These are phyloP conservation scores for Lactarius akahatsu DNA, from an alignment of 768 basidiomycete genomes.

Conservation along the genomic window DNA sequence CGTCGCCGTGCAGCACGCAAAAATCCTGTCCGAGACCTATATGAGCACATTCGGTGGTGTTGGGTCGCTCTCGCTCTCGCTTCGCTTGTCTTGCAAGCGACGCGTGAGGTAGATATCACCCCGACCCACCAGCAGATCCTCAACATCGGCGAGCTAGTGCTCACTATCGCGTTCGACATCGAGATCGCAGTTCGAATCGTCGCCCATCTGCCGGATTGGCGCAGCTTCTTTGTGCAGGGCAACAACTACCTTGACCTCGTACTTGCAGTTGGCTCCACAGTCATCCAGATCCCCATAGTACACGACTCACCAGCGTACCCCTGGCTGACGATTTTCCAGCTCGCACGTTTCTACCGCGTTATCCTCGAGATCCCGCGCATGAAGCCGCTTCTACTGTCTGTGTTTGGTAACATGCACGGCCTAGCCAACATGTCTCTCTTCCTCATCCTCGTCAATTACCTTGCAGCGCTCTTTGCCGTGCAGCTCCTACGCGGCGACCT, in stretches of 20 bases:
- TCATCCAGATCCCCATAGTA: conserved; percentile 85
- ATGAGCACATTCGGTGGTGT: conserved; percentile 60
- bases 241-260: conserved; percentile 73
- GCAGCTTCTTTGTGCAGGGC: conserved; percentile 60
- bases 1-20: conserved; percentile 43
- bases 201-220: conserved; percentile 78
- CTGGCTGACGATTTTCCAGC: conserved; percentile 89
- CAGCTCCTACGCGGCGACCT: conserved; percentile 89
- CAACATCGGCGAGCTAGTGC: conserved; percentile 66
- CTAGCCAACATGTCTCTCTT: conserved; percentile 91
- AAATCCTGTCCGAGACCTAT: conserved; percentile 55
- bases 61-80: conserved; percentile 77
- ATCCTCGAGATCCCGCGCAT: conserved; percentile 89
- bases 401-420: conserved; percentile 91
- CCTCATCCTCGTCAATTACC: conserved; percentile 81
- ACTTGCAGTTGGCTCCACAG: conserved; percentile 68
- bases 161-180: conserved; percentile 83
- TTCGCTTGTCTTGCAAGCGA: conserved; percentile 72
- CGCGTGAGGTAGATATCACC: conserved; percentile 53
- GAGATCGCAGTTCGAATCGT: conserved; percentile 80
- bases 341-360: conserved; percentile 87
- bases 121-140: conserved; percentile 47
- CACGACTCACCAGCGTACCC: conserved; percentile 63
- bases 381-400: conserved; percentile 79
- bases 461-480: conserved; percentile 78